Base-by-base conservation (phyloP, 345 rosid genomes). In the Reutealis trisperma region DNA sequence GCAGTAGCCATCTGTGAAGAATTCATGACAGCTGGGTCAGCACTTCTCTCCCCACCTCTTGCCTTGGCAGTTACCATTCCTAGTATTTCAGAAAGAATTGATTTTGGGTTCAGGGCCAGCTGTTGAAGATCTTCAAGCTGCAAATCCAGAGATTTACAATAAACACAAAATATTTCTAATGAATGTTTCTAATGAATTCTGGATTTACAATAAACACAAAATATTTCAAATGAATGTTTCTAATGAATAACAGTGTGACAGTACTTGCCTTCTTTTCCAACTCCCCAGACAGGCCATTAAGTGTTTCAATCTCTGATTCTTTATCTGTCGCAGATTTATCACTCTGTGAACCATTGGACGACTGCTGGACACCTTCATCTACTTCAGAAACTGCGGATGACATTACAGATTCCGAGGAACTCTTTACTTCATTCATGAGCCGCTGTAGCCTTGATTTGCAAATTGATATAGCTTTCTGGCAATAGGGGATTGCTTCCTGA, bases 81-180 rank as follows among this genome's bases (percentile, higher is more conserved):
- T 63, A 96, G 85, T 64, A 96, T 84, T 81, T 93, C 98, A 14
- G 91, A 80, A 52, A 96, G 91, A 62, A 92, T 74, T 10, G 92
- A 90, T 70, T 81, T 86, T 11, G 98, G 97, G 83, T 93, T 87
- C 70, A 82, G 64, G 37, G 78, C 88, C 67, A 84, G 82, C 80
- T 89, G 97, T 62, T 91, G 94, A 66, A 96, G 88, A 91, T 93
- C 99, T 81, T 93, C 98, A 79, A 92, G 97, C 99, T 96, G 88
- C 85, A 86, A 19, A 72, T 22, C 68, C 73, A 77, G 57, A 51
- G 61, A 79, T 34, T 65, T 18, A 70, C 15, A 32, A 69, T 75
- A 63, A 68, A 73, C 73, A 65, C 51, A 21, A n/a, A n/a, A n/a
- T n/a, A n/a, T n/a, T 19, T 67, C 45, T 49, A 24, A 66, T 15